A percentile compares a stretch with the other conserved stretches of the same genome.
phyloP scores from a whole-genome alignment of 768 basidiomycete genomes.

The Serpula lacrymans region DNA sequence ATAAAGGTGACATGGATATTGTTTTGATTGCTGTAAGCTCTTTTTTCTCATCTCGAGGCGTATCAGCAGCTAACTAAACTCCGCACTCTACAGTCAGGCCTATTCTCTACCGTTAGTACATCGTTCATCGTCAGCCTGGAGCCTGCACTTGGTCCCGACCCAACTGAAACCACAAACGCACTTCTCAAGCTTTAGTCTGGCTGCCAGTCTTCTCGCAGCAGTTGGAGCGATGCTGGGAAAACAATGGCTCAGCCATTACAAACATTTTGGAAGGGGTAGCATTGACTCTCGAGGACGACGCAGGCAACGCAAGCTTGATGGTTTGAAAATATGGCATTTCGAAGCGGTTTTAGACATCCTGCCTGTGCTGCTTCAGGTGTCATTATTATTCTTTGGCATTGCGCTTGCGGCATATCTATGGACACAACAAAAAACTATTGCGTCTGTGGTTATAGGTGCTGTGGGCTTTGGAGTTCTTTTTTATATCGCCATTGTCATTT shows the following conservation, averaged over 20 bases:
- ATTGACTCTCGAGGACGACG: conserved; percentile 3
- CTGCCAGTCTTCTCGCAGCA: conserved; percentile 20
- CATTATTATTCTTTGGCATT: conserved; percentile 5
- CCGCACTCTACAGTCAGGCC: neutral
- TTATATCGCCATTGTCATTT: conserved; percentile 4
- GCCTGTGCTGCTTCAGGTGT: conserved; percentile 6
- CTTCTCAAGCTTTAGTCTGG: conserved; percentile 12
- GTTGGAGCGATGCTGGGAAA: conserved; percentile 19
- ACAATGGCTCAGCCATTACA: conserved; percentile 8
- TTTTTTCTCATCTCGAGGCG: neutral
- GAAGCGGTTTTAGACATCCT: conserved; percentile 3
- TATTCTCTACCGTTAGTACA: neutral
- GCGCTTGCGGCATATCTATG: conserved; percentile 4
- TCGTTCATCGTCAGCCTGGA: neutral
- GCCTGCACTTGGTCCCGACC: neutral
- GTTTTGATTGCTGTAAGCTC: neutral
- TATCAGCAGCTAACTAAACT: neutral
- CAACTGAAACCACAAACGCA: neutral
- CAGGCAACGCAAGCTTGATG: conserved; percentile 8
- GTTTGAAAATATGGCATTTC: conserved; percentile 6
- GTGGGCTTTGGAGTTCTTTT: conserved; percentile 1
- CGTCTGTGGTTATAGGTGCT: neutral
- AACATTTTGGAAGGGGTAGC: conserved; percentile 2
- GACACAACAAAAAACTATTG: neutral
- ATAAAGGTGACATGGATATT: neutral